Evolutionary conservation across 164 flowering plant genomes (phyloP), one percentile per base, ranked within the genome.

Genomic region (Nelumbo lutea): DNA sequence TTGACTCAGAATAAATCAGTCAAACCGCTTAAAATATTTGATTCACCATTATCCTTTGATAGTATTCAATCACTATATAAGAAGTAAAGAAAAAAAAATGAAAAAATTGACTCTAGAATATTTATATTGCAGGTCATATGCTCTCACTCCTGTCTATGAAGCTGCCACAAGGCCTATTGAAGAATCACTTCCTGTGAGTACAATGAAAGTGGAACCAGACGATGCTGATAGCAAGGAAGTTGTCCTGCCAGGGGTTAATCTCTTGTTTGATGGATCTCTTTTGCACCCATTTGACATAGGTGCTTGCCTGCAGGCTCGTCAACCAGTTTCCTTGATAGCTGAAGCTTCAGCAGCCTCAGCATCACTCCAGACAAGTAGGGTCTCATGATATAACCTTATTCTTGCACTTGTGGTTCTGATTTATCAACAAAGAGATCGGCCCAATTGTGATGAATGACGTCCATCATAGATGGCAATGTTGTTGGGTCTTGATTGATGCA

Each of bases 261-360:
- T 95, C 65, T 75, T 95, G 50, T 95, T 88, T 69, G 98, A 95
- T 75, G 97, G 98, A 69, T 78, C 87, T 68, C 88, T 84, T 76
- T 80, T 95, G 83, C 87, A 79, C 61, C 96, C 93, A 42, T 95
- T 95, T 41, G 98, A 95, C 60, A 92, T 95, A 45, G 88, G 90
- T 67, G 92, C 97, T 76, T 95, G 97, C 78, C 84, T 89, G 61
- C 98, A 95, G 86, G 98, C 94, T 78, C 96, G 96, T 58, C 97
- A 86, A 78, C 97, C 98, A 42, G 82, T 89, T 64, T 81, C 89
- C 59, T 80, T 95, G 67, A 86, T 95, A 73, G 85, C 92, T 67
- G 98, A 95, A 70, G 97, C 98, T 42, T 86, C 96, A 40, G 76
- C 84, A 15, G 84, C 88, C 44, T 87, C 97, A 72, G 83, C 91